These are phyloP conservation scores for Gonium pectorale DNA, from an alignment of 139 green algal species.

Conservation along the genomic window DNA sequence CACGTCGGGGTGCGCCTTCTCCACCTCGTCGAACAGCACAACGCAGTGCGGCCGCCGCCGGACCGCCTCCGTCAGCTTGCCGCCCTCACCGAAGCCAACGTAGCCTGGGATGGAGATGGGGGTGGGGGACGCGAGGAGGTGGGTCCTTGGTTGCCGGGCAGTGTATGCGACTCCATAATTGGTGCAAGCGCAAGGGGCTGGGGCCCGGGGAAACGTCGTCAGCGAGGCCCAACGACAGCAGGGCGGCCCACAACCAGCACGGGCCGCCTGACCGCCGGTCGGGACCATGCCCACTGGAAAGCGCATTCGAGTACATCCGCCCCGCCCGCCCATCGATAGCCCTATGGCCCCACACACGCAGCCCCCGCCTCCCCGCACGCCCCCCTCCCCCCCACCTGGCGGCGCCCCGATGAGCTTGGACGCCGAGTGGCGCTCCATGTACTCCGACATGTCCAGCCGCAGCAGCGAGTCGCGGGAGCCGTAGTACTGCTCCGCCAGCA, in stretches of 20 bases:
- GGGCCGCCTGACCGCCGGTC: too few species aligned
- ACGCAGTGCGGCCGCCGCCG: constrained; percentile 86
- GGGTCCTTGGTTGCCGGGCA: too few species aligned
- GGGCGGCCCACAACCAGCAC: too few species aligned
- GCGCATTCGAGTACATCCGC: too few species aligned
- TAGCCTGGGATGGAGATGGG: too few species aligned
- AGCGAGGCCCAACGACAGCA: too few species aligned
- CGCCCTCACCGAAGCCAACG: constrained; percentile 97
- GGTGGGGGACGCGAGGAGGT: too few species aligned
- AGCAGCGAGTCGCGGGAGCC: constrained; percentile 80
- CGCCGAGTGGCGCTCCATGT: constrained; percentile 95
- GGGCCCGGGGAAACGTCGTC: too few species aligned
- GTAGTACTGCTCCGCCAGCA: constrained; percentile 85
- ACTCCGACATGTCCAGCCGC: constrained; percentile 98
- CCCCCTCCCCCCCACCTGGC: constrained; percentile 56
- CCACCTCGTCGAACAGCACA: constrained; percentile 97
- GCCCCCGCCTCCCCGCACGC: not conserved
- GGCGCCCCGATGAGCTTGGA: constrained; percentile 91
- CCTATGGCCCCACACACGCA: not conserved
- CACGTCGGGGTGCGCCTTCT: constrained; percentile 99
- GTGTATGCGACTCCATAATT: too few species aligned
- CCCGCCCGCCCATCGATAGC: not conserved
- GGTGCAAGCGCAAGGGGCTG: too few species aligned
- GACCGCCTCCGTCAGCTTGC: constrained; percentile 97
- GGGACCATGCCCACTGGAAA: too few species aligned